Evolutionary conservation across 2,329 filamentous ascomycete species (phyloP).

Genomic region (Fusarium vanettenii): DNA sequence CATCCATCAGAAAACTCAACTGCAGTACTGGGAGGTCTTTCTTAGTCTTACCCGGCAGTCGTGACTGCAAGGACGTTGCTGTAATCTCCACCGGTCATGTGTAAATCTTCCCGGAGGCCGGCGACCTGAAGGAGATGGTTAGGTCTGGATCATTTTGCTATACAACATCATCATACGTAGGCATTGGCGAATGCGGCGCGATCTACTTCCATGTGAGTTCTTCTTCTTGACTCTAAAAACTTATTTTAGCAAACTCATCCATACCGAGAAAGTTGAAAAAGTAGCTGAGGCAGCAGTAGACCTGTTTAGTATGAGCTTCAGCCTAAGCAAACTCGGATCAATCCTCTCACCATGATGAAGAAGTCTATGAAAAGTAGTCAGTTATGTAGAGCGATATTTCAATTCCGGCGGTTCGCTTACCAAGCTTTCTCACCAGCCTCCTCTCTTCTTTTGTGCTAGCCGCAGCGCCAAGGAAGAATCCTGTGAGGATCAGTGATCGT

Average conservation of each 20-base stretch:
- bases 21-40: background rate
- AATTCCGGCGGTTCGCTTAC: conserved; percentile 16
- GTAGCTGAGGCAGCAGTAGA: conserved; percentile 50
- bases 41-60: conserved; percentile 39
- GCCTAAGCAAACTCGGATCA: accelerated
- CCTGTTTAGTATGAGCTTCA: conserved; percentile 21
- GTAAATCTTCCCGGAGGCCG: conserved; percentile 57
- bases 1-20: background rate
- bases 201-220: conserved; percentile 9
- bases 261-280: conserved; percentile 55
- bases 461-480: conserved; percentile 19
- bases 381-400: background rate
- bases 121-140: conserved; percentile 44
- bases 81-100: conserved; percentile 55
- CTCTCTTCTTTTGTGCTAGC: conserved; percentile 41
- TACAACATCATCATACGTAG: conserved; percentile 40
- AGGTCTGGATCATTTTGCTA: accelerated
- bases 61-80: conserved; percentile 42
- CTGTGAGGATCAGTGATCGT: background rate
- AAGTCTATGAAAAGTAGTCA: conserved; percentile 36
- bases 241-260: background rate
- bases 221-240: background rate
- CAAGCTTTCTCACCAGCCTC: conserved; percentile 45
- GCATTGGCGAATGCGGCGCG: conserved; percentile 52
- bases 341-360: conserved; percentile 44